phyloP scores from a whole-genome alignment of 2,329 filamentous ascomycete species.

The Fusarium torulosum region DNA sequence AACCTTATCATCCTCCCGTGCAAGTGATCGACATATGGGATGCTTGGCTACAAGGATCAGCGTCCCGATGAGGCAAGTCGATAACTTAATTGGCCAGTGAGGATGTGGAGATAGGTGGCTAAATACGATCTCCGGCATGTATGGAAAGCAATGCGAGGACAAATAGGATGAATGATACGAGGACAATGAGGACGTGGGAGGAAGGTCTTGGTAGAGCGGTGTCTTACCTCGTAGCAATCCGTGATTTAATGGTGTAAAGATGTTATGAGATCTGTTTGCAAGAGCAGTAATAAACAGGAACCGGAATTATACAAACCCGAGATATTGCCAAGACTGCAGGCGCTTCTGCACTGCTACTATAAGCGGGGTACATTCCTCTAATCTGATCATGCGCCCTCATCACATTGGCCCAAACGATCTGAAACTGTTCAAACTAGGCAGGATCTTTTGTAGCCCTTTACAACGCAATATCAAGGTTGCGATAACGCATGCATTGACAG shows the following conservation, averaged over 20 bases:
- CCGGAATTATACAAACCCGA: conserved; percentile 14
- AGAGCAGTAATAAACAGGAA: neutral
- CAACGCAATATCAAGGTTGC: conserved; percentile 26
- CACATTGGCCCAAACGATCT: conserved; percentile 19
- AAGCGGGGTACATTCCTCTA: conserved; percentile 18
- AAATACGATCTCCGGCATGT: neutral
- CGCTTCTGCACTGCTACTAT: conserved; percentile 18
- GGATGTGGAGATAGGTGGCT: conserved; percentile 12
- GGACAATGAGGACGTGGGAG: neutral
- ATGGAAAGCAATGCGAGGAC: neutral
- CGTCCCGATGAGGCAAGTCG: conserved; percentile 30
- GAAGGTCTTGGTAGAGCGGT: neutral
- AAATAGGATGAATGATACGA: neutral
- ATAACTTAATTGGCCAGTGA: conserved; percentile 22
- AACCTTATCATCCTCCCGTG: conserved; percentile 30
- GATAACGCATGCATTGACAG: conserved; percentile 24
- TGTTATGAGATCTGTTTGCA: neutral
- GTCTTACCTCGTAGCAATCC: neutral
- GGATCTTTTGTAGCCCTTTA: conserved; percentile 25
- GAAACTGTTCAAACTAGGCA: conserved; percentile 12
- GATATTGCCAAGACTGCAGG: conserved; percentile 24
- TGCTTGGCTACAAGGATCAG: conserved; percentile 25
- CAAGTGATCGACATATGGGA: conserved; percentile 27
- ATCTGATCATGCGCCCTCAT: conserved; percentile 27
- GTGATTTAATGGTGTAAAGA: neutral